phyloP scores from a whole-genome alignment of 495 filamentous ascomycete species.

The Neurospora pannonica region DNA sequence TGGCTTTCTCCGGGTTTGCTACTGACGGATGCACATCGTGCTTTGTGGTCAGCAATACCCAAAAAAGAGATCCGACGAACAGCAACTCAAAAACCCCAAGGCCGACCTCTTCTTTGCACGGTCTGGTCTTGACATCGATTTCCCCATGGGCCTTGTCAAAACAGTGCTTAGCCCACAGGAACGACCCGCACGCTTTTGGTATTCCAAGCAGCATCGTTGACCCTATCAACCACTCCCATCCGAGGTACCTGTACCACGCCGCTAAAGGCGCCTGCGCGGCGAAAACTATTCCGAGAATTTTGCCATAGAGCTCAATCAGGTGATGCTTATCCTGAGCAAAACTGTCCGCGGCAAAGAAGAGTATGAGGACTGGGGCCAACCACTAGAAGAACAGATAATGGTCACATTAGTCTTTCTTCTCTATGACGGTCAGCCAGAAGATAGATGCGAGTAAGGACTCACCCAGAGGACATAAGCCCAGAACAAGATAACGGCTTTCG shows the following conservation, averaged over 20 bases:
- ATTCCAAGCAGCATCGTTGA: background rate
- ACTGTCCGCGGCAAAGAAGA: background rate
- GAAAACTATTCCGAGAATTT: background rate
- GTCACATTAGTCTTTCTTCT: background rate
- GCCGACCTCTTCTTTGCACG: background rate
- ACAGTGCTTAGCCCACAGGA: background rate
- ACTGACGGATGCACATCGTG: background rate
- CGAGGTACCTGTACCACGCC: background rate
- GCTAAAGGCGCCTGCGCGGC: background rate
- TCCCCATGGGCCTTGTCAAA: background rate
- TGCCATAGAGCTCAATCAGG: background rate
- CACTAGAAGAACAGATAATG: background rate
- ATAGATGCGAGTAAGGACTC: background rate
- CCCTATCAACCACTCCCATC: background rate
- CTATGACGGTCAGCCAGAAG: background rate
- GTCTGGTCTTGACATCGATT: background rate
- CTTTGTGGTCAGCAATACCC: background rate
- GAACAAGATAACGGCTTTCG: background rate
- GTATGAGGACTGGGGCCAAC: background rate
- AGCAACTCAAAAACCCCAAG: background rate
- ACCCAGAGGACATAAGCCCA: background rate
- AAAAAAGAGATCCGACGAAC: background rate
- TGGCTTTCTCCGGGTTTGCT: background rate
- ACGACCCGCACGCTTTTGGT: background rate
- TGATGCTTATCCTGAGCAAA: background rate